Conservation (phyloP, 306 rosid species). For the Gastrolobium bilobum region DNA sequence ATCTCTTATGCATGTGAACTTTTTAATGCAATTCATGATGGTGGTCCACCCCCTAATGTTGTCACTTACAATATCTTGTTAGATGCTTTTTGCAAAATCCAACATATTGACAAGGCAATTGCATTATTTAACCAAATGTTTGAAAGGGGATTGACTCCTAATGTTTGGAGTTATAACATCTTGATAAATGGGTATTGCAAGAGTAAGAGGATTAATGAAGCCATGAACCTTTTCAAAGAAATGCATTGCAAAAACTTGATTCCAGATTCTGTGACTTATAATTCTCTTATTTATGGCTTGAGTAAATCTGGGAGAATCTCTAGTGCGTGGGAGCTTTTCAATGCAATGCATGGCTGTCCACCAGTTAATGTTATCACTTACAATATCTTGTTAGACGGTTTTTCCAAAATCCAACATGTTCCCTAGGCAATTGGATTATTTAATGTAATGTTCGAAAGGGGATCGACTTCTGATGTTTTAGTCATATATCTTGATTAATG, state of each 20-base stretch:
- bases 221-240: conserved; percentile 43
- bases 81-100: conserved; percentile 49
- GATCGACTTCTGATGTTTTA: neutral
- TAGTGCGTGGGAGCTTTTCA: conserved; percentile 49
- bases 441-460: neutral
- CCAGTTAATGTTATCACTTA: conserved; percentile 36
- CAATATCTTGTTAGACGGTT: conserved; percentile 47
- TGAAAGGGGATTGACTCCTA: conserved; percentile 46
- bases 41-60: conserved; percentile 47
- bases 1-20: conserved; percentile 31
- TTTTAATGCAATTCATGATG: conserved; percentile 37
- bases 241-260: conserved; percentile 42
- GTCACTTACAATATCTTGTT: conserved; percentile 49
- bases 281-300: conserved; percentile 46
- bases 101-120: conserved; percentile 31
- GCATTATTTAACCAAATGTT: conserved; percentile 44
- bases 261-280: conserved; percentile 49
- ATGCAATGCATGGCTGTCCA: conserved; percentile 34
- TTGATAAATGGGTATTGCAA: conserved; percentile 52
- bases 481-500: conserved; percentile 20
- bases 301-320: conserved; percentile 44
- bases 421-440: conserved; percentile 23
- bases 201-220: conserved; percentile 46
- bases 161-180: conserved; percentile 41
- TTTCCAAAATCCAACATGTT: conserved; percentile 35